Evolutionary conservation across 2,329 filamentous ascomycete species (phyloP).

Genomic region (Colletotrichum sp.): DNA sequence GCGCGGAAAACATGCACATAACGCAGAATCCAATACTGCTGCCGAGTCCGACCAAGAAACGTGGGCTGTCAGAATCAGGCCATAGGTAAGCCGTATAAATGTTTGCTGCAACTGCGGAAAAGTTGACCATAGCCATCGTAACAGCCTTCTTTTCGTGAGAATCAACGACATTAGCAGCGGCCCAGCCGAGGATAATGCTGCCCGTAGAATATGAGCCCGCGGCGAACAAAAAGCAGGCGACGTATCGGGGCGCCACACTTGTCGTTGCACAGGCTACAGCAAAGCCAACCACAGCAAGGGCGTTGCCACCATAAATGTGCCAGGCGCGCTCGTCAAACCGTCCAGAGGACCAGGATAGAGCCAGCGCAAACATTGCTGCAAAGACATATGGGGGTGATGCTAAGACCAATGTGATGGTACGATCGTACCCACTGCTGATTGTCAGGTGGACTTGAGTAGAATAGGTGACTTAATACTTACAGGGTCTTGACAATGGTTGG

Average conservation of each 20-base stretch:
- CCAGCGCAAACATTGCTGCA: constrained; percentile 40
- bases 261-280: constrained; percentile 22
- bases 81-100: background rate
- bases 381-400: constrained; percentile 51
- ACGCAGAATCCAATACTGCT: background rate
- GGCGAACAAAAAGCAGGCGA: no score
- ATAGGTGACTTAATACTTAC: background rate
- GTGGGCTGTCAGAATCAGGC: background rate
- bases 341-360: constrained; percentile 44
- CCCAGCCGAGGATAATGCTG: no score
- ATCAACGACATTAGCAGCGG: no score
- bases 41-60: background rate
- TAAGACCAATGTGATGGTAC: constrained; percentile 43
- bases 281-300: constrained; percentile 42
- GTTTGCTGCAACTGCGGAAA: background rate
- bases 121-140: background rate
- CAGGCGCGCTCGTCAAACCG: constrained; percentile 50
- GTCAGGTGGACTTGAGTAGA: background rate
- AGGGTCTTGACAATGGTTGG: constrained; percentile 74
- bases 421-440: constrained; percentile 31
- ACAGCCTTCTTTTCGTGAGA: background rate
- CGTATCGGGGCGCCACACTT: background rate
- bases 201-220: no score
- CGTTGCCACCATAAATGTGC: constrained; percentile 47
- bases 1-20: background rate